These are phyloP conservation scores for Fusarium musae DNA, from an alignment of 2,329 filamentous ascomycete genomes.

Conservation along the genomic window DNA sequence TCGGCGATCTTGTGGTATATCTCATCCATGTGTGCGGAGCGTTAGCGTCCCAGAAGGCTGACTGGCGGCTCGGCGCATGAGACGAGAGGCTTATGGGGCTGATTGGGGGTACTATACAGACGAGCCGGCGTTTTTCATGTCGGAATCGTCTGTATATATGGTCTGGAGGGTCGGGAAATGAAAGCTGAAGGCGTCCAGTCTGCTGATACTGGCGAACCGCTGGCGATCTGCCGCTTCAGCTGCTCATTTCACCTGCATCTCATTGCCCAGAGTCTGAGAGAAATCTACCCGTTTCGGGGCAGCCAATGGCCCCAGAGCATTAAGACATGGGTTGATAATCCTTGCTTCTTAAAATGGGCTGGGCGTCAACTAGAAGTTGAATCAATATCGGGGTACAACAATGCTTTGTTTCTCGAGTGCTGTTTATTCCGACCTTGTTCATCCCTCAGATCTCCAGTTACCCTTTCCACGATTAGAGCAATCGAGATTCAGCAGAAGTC, in stretches of 20 bases:
- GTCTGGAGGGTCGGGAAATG: not conserved
- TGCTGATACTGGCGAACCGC: constrained; percentile 1
- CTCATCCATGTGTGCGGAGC: constrained; percentile 44
- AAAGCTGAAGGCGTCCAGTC: not conserved
- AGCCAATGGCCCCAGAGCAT: constrained; percentile 15
- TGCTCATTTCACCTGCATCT: constrained; percentile 12
- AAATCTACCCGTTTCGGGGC: not conserved
- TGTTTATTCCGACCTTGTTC: not conserved
- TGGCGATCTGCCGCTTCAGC: constrained; percentile 12
- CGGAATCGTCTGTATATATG: not conserved
- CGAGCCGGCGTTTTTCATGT: not conserved
- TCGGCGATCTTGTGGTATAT: constrained; percentile 47
- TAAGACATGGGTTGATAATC: constrained; percentile 24
- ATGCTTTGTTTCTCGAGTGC: not conserved
- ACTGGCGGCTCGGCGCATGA: not conserved
- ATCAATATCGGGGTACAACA: not conserved
- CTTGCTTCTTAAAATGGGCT: constrained; percentile 5
- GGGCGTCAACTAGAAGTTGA: not conserved
- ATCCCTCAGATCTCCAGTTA: not conserved
- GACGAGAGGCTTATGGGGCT: not conserved
- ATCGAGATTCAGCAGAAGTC: not conserved
- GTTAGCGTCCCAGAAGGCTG: not conserved
- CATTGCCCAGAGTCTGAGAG: not conserved
- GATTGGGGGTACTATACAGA: not conserved
- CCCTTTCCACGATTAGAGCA: not conserved